phyloP scores from a whole-genome alignment of 73 alveolate genomes.

The Tetrahymena borealis region DNA sequence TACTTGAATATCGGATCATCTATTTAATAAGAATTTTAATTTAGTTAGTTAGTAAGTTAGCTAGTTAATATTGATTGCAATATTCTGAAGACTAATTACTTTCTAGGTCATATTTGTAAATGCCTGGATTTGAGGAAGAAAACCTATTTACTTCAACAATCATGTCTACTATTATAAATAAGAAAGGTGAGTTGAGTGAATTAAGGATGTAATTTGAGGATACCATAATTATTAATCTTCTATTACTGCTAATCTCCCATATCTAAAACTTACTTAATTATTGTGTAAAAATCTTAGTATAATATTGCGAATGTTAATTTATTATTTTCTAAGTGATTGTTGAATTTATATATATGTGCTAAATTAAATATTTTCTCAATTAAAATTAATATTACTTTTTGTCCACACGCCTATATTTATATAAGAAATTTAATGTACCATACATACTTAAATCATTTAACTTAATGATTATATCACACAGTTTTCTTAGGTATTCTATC shows the following conservation, averaged over 20 bases:
- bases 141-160: background rate
- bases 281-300: background rate
- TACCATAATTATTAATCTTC: background rate
- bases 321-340: background rate
- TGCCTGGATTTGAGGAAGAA: background rate
- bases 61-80: background rate
- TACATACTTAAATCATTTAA: too few relatives aligned
- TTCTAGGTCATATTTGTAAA: background rate
- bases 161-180: background rate
- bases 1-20: background rate
- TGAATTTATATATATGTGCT: too few relatives aligned
- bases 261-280: background rate
- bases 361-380: too few relatives aligned
- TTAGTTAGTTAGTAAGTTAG: too few relatives aligned
- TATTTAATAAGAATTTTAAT: too few relatives aligned
- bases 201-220: background rate
- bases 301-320: background rate
- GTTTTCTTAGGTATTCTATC: too few relatives aligned
- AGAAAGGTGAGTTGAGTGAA: background rate
- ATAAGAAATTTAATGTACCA: too few relatives aligned
- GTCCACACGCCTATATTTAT: too few relatives aligned
- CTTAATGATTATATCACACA: too few relatives aligned
- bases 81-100: background rate
- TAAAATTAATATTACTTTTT: too few relatives aligned
- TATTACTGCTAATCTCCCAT: background rate